phyloP scores from a whole-genome alignment of 2,329 filamentous ascomycete genomes.

The Trichoderma sp. region DNA sequence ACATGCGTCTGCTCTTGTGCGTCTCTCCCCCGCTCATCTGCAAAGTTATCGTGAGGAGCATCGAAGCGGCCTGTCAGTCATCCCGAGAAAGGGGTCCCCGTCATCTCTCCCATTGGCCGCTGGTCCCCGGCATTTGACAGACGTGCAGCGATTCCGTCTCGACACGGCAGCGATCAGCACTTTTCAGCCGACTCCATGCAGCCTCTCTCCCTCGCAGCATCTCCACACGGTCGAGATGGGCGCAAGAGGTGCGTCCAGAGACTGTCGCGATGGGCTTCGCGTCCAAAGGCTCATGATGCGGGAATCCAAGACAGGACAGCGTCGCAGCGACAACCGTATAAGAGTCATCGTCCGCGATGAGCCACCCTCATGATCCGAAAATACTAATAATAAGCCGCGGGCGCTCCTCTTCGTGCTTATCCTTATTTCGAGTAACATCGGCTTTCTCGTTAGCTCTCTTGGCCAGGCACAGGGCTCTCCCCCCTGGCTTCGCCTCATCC shows the following conservation, averaged over 20 bases:
- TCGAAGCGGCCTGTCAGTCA: constrained; percentile 21
- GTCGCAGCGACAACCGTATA: constrained; percentile 9
- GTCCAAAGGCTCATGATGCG: not conserved
- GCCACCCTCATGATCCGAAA: constrained; percentile 23
- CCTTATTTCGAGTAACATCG: not conserved
- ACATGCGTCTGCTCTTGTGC: constrained; percentile 24
- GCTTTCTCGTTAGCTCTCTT: constrained; percentile 8
- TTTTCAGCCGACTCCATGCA: constrained; percentile 23
- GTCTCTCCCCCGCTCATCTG: constrained; percentile 10
- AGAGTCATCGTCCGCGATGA: constrained; percentile 12
- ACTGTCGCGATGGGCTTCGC: not conserved
- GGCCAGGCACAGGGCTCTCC: constrained; percentile 9
- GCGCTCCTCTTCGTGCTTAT: constrained; percentile 22
- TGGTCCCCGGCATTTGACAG: constrained; percentile 23
- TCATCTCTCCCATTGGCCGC: constrained; percentile 20
- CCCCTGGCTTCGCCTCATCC: constrained; percentile 21
- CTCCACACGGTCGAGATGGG: constrained; percentile 8
- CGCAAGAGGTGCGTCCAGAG: not conserved
- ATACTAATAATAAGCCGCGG: constrained; percentile 27
- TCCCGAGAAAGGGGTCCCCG: constrained; percentile 9
- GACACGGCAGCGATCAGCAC: constrained; percentile 26
- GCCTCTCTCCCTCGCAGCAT: constrained; percentile 17
- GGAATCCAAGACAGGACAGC: constrained; percentile 8
- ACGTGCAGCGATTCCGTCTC: constrained; percentile 16
- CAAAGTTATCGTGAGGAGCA: constrained; percentile 16